Percentiles rank a stretch among this genome's conserved stretches.
Conservation (phyloP, 768 basidiomycete genomes). For the Collybia nuda region DNA sequence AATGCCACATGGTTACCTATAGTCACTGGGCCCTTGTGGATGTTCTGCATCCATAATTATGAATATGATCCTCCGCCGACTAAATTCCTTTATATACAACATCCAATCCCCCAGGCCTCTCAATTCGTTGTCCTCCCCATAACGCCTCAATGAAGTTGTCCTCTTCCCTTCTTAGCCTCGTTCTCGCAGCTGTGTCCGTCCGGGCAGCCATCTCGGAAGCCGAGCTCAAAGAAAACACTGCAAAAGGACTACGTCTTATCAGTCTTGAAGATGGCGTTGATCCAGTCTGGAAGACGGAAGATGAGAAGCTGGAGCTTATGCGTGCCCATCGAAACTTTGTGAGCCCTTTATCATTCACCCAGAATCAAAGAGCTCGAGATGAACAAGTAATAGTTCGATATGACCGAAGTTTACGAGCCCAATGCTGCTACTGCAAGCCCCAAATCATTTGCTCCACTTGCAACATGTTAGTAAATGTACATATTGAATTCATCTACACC, state of each 20-base stretch:
- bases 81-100: no score
- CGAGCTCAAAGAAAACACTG: not conserved
- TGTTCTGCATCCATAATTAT: no score
- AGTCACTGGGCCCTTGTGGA: no score
- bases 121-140: no score
- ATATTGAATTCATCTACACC: not conserved
- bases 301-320: slow-evolving; percentile 8
- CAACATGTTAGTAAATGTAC: slow-evolving; percentile 5
- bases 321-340: slow-evolving; percentile 18
- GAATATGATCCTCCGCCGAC: no score
- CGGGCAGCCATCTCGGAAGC: slow-evolving; percentile 1
- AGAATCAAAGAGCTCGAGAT: not conserved
- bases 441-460: slow-evolving; percentile 5
- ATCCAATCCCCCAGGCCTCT: no score
- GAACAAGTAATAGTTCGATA: slow-evolving; percentile 27
- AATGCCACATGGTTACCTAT: no score
- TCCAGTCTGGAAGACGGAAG: slow-evolving; percentile 12
- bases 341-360: slow-evolving; percentile 5
- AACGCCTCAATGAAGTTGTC: slow-evolving; percentile 3
- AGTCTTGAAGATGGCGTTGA: slow-evolving; percentile 7
- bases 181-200: slow-evolving; percentile 1
- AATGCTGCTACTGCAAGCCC: slow-evolving; percentile 7
- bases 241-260: slow-evolving; percentile 8
- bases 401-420: slow-evolving; percentile 29
- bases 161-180: slow-evolving; percentile 3